Base-by-base conservation (phyloP, 225 moss, liverwort and hornwort genomes). In the Antitrichia curtipendula region DNA sequence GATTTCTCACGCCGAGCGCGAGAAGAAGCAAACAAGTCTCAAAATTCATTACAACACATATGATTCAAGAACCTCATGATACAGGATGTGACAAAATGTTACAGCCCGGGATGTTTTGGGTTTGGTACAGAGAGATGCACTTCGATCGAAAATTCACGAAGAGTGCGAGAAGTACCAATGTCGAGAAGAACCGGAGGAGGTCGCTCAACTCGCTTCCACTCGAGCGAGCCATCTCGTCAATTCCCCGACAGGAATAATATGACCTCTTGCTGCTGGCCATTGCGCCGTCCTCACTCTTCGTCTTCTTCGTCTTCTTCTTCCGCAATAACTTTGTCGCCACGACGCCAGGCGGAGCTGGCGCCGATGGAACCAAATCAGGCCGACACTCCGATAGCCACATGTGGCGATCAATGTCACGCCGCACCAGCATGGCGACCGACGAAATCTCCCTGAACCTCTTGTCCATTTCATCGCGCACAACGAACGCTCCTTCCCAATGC, bases 371-470 rank as follows among this genome's bases (percentile, higher is more conserved):
- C 49, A 93, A 86, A 75, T 88, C 87, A 62, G 89, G 93, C 73
- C 91, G 82, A 81, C 47, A 82, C 78, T 92, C 34, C 10, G 86
- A 85, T 66, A 92, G 82, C 92, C 94, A 92, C 15, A 90, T 56
- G 76, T 88, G 84, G 57, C 91, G 92, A 81, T 92, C 89, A 32
- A 92, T 71, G 66, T 93, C 93, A 60, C 89, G 88, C 56, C 90
- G 90, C 15, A 89, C 92, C 64, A 92, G 86, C 84, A 82, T 78
- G 63, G 91, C 88, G 65, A 93, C 79, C 78, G 89, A 87, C 66
- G 92, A 86, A 59, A 93, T 79, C 54, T 89, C 85, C 75, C 74
- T 86, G 60, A 69, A 81, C 76, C 93, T 78, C 69, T 83, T 86
- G 68, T 86, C 86, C 56, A 91, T 76, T 56, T 87, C 85, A 80